These are phyloP conservation scores for Lentinula novae-zelandiae DNA, from an alignment of 1,284 basidiomycete genomes.

Conservation along the genomic window DNA sequence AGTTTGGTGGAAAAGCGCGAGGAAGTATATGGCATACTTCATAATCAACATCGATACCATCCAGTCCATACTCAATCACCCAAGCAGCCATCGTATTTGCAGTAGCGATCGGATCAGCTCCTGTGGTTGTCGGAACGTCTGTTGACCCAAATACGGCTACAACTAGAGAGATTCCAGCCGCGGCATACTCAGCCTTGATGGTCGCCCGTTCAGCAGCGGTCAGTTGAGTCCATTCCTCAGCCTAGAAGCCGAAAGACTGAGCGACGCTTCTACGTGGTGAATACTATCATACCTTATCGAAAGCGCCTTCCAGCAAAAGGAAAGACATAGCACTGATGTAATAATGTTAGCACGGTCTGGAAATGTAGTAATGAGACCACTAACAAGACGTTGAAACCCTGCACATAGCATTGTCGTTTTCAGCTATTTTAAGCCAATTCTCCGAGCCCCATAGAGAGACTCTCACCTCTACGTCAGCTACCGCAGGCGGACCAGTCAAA, in stretches of 20 bases:
- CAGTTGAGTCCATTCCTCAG: constrained; percentile 35
- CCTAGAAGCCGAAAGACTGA: constrained; percentile 17
- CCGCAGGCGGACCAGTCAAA: constrained; percentile 38
- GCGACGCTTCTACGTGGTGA: not conserved
- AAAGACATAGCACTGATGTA: constrained; percentile 43
- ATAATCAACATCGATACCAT: constrained; percentile 57
- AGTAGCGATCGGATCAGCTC: constrained; percentile 40
- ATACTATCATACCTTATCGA: constrained; percentile 36
- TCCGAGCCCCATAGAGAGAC: not conserved
- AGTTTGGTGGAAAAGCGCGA: not conserved
- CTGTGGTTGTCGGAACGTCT: constrained; percentile 44
- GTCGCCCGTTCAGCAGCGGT: constrained; percentile 37
- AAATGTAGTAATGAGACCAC: not conserved
- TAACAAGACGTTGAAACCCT: constrained; percentile 42
- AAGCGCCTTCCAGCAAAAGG: constrained; percentile 43
- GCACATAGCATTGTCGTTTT: not conserved
- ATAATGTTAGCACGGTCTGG: not conserved
- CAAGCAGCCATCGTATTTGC: constrained; percentile 48
- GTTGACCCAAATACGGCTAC: constrained; percentile 56
- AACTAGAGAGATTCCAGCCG: constrained; percentile 54
- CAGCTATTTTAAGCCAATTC: not conserved
- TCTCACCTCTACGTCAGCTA: constrained; percentile 36
- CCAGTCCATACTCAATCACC: constrained; percentile 47
- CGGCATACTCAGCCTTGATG: constrained; percentile 45
- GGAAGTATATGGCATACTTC: constrained; percentile 27